phyloP scores from a whole-genome alignment of 306 rosid species.

The Alnus rubra region DNA sequence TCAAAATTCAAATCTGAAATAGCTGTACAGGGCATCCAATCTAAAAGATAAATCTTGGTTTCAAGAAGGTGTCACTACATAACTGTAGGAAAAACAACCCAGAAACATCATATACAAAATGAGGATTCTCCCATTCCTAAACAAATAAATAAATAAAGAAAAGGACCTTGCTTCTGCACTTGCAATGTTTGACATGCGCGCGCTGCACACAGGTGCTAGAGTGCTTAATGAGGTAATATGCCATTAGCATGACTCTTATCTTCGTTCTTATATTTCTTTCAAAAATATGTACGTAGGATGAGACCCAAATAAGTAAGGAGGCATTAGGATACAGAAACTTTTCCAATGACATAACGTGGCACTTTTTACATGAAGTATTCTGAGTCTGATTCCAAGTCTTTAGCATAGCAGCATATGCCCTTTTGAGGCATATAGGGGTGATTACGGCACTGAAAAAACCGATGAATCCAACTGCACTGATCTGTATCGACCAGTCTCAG shows the following conservation, averaged over 20 bases:
- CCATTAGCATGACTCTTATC: not conserved
- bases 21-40: not conserved
- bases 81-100: not conserved
- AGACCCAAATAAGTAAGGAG: not conserved
- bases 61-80: not conserved
- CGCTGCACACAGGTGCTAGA: not conserved
- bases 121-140: not conserved
- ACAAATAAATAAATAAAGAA: not conserved
- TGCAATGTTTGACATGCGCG: not conserved
- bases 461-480: not conserved
- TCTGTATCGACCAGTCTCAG: not conserved
- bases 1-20: constrained; percentile 13
- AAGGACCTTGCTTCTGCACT: not conserved
- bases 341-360: not conserved
- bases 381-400: not conserved
- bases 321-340: not conserved
- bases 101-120: not conserved
- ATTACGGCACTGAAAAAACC: not conserved
- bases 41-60: not conserved
- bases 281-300: not conserved
- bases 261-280: not conserved
- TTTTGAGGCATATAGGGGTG: not conserved
- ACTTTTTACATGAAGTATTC: not conserved
- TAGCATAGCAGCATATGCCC: not conserved
- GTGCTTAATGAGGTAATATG: not conserved